These are phyloP conservation scores for Taphrina pruni DNA, from an alignment of 1,139 yeast genomes.

Conservation along the genomic window DNA sequence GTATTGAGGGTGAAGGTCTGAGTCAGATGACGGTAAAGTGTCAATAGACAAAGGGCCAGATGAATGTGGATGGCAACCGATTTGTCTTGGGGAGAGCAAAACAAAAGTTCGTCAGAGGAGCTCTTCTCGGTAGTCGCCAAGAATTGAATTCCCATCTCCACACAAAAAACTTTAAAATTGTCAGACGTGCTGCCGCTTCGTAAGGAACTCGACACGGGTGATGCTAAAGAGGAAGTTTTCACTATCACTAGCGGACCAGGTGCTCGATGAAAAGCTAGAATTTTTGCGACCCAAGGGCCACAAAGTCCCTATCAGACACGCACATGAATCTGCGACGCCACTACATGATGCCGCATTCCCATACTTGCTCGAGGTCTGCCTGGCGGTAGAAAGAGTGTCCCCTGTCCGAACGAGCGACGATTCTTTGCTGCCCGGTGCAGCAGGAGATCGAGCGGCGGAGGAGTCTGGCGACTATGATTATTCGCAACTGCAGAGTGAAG, in stretches of 20 bases:
- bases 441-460: slow-evolving; percentile 1
- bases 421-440: not conserved
- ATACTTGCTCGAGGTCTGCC: slow-evolving; percentile 26
- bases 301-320: not conserved
- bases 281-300: not conserved
- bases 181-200: not conserved
- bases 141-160: not conserved
- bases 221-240: slow-evolving; percentile 10
- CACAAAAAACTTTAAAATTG: no score
- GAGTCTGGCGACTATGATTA: slow-evolving; percentile 25
- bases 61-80: slow-evolving; percentile 9
- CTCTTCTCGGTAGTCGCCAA: not conserved
- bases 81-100: not conserved
- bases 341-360: not conserved
- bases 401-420: no score
- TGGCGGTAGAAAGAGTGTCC: slow-evolving; percentile 1
- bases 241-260: slow-evolving; percentile 9
- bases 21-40: no score
- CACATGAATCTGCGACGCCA: not conserved
- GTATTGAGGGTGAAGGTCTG: no score
- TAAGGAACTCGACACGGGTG: not conserved
- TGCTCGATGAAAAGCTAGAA: slow-evolving; percentile 11
- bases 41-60: not conserved
- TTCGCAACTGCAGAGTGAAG: slow-evolving; percentile 2
- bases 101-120: slow-evolving; percentile 6